These are phyloP conservation scores for Phlebiopsis gigantea DNA, from an alignment of 768 basidiomycete species.

Conservation along the genomic window DNA sequence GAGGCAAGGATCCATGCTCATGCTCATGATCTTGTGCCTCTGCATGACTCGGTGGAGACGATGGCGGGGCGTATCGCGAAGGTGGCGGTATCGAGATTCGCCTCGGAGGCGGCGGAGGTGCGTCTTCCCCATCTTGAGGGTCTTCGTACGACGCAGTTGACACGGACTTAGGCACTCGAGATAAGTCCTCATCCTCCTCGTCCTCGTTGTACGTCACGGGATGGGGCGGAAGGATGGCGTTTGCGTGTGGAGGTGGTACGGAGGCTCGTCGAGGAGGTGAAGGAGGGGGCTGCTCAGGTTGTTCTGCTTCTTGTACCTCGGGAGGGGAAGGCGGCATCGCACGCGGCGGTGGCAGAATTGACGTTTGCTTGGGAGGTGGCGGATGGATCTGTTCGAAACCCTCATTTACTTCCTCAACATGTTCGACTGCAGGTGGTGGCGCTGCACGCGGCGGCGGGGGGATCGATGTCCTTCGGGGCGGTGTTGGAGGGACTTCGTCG, in stretches of 20 bases:
- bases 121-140: too few species aligned
- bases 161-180: too few species aligned
- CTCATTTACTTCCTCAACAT: neutral
- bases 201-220: neutral
- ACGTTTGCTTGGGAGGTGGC: neutral
- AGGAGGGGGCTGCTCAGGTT: neutral
- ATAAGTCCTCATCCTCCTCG: neutral
- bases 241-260: slow-evolving; percentile 2
- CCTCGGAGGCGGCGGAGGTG: too few species aligned
- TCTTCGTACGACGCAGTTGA: too few species aligned
- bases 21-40: neutral
- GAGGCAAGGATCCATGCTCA: neutral
- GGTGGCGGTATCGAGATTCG: neutral
- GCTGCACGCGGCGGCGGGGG: neutral
- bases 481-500: neutral
- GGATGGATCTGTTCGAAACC: neutral
- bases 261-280: neutral
- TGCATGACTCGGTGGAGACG: neutral
- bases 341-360: neutral
- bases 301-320: neutral
- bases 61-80: neutral
- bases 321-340: neutral
- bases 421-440: neutral
- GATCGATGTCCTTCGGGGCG: neutral
- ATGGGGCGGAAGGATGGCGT: neutral